A percentile compares a stretch with the other conserved stretches of the same genome.
These are phyloP conservation scores for Strobilomyces confusus DNA, from an alignment of 768 basidiomycete genomes.

Conservation along the genomic window DNA sequence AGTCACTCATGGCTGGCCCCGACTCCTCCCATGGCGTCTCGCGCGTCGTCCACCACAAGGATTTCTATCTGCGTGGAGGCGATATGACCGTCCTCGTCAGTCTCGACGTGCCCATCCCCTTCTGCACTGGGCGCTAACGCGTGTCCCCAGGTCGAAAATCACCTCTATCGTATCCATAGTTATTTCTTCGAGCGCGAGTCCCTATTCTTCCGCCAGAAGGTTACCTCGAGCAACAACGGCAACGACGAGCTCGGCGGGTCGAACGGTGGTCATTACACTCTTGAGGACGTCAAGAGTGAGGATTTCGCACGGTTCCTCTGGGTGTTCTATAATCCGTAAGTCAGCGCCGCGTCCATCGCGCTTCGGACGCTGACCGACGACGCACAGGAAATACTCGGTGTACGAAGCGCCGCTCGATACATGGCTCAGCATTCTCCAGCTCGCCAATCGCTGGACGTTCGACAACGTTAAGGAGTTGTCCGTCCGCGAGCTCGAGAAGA, in stretches of 20 bases:
- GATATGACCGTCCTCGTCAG: constrained; percentile 57
- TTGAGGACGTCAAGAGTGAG: constrained; percentile 40
- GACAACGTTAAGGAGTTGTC: constrained; percentile 36
- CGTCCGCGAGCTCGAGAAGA: constrained; percentile 37
- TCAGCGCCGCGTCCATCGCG: not conserved
- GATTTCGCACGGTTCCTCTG: constrained; percentile 56
- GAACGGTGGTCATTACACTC: constrained; percentile 40
- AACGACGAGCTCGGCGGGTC: constrained; percentile 34
- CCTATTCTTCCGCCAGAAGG: constrained; percentile 37
- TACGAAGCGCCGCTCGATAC: constrained; percentile 38
- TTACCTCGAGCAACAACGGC: constrained; percentile 27
- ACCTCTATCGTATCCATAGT: constrained; percentile 53
- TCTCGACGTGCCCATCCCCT: constrained; percentile 1
- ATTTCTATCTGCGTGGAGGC: constrained; percentile 55
- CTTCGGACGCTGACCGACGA: not conserved
- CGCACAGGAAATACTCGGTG: constrained; percentile 32
- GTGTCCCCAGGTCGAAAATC: constrained; percentile 49
- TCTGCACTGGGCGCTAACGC: constrained; percentile 8
- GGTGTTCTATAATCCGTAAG: constrained; percentile 64
- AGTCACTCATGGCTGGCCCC: constrained; percentile 24
- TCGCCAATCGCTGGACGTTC: constrained; percentile 41
- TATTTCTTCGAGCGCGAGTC: constrained; percentile 67
- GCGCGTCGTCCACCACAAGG: constrained; percentile 34
- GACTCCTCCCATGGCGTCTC: constrained; percentile 26
- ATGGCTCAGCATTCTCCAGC: constrained; percentile 39